Evolutionary conservation across 225 moss, liverwort and hornwort genomes (phyloP), one percentile per base, ranked within the genome.

Genomic region (Straminergon stramineum): DNA sequence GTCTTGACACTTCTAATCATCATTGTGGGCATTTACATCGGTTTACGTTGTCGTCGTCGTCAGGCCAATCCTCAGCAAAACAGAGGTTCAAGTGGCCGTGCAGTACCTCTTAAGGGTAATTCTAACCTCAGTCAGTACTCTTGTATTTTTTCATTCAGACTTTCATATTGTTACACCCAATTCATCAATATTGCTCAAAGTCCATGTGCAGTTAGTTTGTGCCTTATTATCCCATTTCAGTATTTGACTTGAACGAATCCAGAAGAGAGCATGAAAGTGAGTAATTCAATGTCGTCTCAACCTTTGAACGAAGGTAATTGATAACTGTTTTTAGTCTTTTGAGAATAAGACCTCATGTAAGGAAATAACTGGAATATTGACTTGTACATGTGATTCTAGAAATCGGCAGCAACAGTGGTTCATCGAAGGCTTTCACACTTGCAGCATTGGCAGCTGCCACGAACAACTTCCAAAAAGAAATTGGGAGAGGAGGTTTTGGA

Each of bases 371-470:
- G 63, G 37, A 55, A 41, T 52, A 2, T 27, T 34, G 60, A 81
- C 58, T 73, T 85, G 89, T 45, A 30, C 45, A 35, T 87, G 71
- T 86, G 85, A 52, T 52, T 63, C 24, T 74, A 91, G 91, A 91
- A 39, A 74, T 89, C 32, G 84, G 74, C 89, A 65, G 13, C 66
- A 45, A 21, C 58, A 35, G 57, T 58, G 35, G 67, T 58, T 79
- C 87, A 58, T 67, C 66, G 64, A 87, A 75, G 79, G 73, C 57
- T 57, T 91, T 69, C 85, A 76, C 87, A 17, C 70, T 92, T 27
- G 79, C 88, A 31, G 89, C 91, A 61, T 64, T 96, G 55, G 85
- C 86, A 78, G 53, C 24, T 81, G 96, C 96, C 45, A 96, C 95
- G 18, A 83, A 90, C 32, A 91, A 91, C 51, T 94, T 92, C 80